Evolutionary conservation across 768 basidiomycete species (phyloP).

Genomic region (Rhizopogon salebrosus): DNA sequence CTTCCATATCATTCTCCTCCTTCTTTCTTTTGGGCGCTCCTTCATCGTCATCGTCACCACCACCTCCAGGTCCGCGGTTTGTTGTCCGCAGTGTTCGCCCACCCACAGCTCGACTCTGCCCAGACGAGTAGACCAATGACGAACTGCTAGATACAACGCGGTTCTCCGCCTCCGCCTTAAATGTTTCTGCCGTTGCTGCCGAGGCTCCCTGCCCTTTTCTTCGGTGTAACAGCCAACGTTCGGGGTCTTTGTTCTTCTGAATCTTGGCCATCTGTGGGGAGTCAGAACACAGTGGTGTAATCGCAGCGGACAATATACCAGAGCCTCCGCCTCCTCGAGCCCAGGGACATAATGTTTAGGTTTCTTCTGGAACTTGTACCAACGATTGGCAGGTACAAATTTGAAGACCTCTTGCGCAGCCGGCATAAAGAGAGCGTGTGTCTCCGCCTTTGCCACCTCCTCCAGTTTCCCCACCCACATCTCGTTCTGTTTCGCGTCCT

Average conservation of each 20-base stretch:
- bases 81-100: conserved; percentile 63
- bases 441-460: conserved; percentile 64
- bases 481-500: conserved; percentile 68
- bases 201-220: conserved; percentile 58
- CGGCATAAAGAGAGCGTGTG: conserved; percentile 82
- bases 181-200: conserved; percentile 58
- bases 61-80: conserved; percentile 55
- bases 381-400: conserved; percentile 82
- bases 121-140: conserved; percentile 43
- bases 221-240: conserved; percentile 62
- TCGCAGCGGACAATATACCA: conserved; percentile 37
- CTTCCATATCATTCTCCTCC: conserved; percentile 67
- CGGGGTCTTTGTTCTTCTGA: conserved; percentile 72
- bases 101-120: conserved; percentile 63
- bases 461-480: conserved; percentile 81
- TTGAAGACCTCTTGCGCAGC: conserved; percentile 78
- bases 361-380: conserved; percentile 92
- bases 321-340: conserved; percentile 61
- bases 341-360: conserved; percentile 68
- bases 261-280: conserved; percentile 31
- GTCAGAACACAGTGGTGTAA: background rate
- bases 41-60: conserved; percentile 70
- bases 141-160: conserved; percentile 34
- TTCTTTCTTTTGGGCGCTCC: conserved; percentile 47
- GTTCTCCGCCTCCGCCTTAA: conserved; percentile 60